These are phyloP conservation scores for Leptographium flavum DNA, from an alignment of 2,329 filamentous ascomycete genomes.

Conservation along the genomic window DNA sequence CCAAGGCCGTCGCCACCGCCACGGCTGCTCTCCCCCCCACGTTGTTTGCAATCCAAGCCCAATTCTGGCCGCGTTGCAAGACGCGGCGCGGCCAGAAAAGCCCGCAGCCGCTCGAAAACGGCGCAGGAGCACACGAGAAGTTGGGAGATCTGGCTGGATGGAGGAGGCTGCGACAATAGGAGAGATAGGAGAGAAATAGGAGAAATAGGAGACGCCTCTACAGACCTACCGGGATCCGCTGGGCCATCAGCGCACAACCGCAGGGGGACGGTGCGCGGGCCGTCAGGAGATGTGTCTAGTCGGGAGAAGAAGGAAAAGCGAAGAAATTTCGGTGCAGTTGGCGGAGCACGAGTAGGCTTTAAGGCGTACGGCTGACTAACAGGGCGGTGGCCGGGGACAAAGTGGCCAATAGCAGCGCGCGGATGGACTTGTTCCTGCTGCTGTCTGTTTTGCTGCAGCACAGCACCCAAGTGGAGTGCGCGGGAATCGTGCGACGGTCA, in stretches of 20 bases:
- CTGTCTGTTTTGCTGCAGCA: too few species aligned
- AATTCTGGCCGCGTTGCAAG: neutral
- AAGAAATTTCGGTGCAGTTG: neutral
- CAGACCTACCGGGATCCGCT: neutral
- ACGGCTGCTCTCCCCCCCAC: neutral
- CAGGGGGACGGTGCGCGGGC: slow-evolving; percentile 1
- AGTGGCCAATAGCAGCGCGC: too few species aligned
- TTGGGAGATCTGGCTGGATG: slow-evolving; percentile 1
- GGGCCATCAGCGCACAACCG: neutral
- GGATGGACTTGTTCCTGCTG: too few species aligned
- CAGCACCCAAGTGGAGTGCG: too few species aligned
- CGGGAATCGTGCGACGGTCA: slow-evolving; percentile 13
- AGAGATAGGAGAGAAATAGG: neutral
- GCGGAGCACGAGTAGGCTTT: too few species aligned
- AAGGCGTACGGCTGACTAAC: neutral
- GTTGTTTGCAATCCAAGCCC: neutral
- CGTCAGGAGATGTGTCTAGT: neutral
- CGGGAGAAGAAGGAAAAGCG: neutral
- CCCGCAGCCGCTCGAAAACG: neutral
- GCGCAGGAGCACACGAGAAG: neutral
- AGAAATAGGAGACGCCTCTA: neutral
- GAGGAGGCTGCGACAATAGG: neutral
- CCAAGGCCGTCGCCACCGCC: neutral
- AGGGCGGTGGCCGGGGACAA: neutral
- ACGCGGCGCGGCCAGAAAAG: neutral